phyloP scores from a whole-genome alignment of 2,329 filamentous ascomycete species.

The Pseudogymnoascus sp. region DNA sequence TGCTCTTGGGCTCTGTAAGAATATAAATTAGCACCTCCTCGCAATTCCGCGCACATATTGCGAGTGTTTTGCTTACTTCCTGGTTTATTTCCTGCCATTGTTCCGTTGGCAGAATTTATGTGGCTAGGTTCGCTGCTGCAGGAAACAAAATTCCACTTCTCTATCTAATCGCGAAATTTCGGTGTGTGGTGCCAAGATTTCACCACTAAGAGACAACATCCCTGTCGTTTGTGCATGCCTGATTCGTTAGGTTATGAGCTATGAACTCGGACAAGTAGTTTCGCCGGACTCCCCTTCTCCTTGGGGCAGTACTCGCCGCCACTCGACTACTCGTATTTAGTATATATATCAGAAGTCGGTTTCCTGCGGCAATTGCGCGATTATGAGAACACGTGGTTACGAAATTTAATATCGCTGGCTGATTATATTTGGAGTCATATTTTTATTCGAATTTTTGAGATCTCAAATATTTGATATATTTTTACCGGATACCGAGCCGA shows the following conservation, averaged over 20 bases:
- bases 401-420: background rate
- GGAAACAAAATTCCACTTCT: conserved; percentile 9
- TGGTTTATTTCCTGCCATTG: conserved; percentile 30
- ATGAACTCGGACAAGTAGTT: background rate
- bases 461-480: background rate
- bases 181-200: conserved; percentile 10
- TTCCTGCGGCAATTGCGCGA: background rate
- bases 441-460: background rate
- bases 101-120: conserved; percentile 14
- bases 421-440: background rate
- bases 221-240: background rate
- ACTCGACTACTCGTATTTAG: background rate
- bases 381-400: conserved; percentile 3
- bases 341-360: background rate
- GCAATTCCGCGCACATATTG: background rate
- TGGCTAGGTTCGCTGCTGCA: conserved; percentile 3
- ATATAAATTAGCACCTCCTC: background rate
- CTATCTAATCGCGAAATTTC: conserved; percentile 12
- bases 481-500: background rate
- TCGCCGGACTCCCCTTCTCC: background rate
- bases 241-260: background rate
- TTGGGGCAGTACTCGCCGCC: background rate
- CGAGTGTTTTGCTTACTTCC: conserved; percentile 25
- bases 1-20: conserved; percentile 77
- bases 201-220: background rate